Conservation (phyloP, 306 rosid genomes). For the Glycine latifolia region DNA sequence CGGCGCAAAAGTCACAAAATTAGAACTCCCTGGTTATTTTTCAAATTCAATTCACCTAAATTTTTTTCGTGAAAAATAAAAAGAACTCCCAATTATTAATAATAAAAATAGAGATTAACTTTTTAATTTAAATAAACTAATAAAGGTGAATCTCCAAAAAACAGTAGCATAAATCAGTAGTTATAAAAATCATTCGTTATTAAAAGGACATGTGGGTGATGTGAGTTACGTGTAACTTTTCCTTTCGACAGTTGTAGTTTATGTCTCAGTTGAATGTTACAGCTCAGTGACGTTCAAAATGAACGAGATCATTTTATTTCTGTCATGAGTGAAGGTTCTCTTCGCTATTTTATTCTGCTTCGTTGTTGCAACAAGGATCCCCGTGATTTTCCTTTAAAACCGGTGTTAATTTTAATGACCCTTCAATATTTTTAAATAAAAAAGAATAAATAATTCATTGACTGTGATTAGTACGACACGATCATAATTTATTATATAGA, state of each 20-base stretch:
- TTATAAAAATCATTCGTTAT: slow-evolving; percentile 21
- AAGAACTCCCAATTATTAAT: too few species aligned
- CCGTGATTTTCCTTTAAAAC: slow-evolving; percentile 65
- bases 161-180: slow-evolving; percentile 27
- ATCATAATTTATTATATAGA: too few species aligned
- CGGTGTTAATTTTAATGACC: slow-evolving; percentile 37
- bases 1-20: too few species aligned
- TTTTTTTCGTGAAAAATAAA: too few species aligned
- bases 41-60: too few species aligned
- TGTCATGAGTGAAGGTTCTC: neutral
- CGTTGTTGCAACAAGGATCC: slow-evolving; percentile 69
- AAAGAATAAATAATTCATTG: neutral
- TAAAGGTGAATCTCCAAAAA: slow-evolving; percentile 30
- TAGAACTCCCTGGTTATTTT: too few species aligned
- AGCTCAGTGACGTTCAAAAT: slow-evolving; percentile 27
- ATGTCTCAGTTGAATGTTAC: slow-evolving; percentile 38
- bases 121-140: neutral
- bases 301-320: slow-evolving; percentile 41
- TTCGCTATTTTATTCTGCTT: slow-evolving; percentile 44
- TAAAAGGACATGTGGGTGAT: slow-evolving; percentile 48
- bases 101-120: too few species aligned
- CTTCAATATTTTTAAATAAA: neutral
- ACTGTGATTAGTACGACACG: neutral
- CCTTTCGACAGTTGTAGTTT: slow-evolving; percentile 22
- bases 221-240: slow-evolving; percentile 45